Conservation (phyloP, 1,139 yeast species). For the Geotrichum aggregatum region DNA sequence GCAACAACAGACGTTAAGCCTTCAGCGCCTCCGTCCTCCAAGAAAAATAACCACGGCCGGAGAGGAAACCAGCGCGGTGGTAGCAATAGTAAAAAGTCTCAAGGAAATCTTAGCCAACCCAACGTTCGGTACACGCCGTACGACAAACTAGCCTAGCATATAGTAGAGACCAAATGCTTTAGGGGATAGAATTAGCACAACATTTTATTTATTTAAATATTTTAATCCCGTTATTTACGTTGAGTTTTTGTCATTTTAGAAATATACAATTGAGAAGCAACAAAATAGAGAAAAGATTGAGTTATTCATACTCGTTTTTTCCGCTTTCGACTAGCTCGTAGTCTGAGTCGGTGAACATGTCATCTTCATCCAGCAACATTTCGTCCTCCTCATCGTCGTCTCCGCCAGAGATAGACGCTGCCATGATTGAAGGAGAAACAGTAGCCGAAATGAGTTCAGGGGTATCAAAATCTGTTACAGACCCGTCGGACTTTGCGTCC, state of each 20-base stretch:
- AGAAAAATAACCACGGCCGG: too few species aligned
- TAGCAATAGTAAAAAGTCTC: background rate
- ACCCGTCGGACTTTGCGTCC: background rate
- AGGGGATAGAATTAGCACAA: too few species aligned
- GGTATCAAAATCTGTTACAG: background rate
- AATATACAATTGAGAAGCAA: background rate
- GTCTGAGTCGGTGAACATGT: slow-evolving; percentile 16
- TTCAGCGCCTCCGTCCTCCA: background rate
- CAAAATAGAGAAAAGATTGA: background rate
- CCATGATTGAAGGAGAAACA: slow-evolving; percentile 12
- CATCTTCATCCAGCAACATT: slow-evolving; percentile 12
- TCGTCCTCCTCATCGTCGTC: slow-evolving; percentile 11
- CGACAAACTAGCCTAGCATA: slow-evolving; percentile 1
- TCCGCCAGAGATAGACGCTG: slow-evolving; percentile 7
- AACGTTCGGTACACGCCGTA: slow-evolving; percentile 6
- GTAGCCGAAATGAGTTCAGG: slow-evolving; percentile 7
- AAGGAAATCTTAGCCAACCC: background rate
- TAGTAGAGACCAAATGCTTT: background rate
- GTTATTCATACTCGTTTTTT: background rate
- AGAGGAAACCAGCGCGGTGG: background rate
- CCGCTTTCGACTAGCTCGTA: slow-evolving; percentile 13
- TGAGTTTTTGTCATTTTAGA: background rate
- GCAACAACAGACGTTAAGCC: slow-evolving; percentile 51
- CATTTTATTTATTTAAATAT: background rate
- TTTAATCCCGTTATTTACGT: background rate